These are phyloP conservation scores for Hemileccinum rubropunctum DNA, from an alignment of 768 basidiomycete species.

Conservation along the genomic window DNA sequence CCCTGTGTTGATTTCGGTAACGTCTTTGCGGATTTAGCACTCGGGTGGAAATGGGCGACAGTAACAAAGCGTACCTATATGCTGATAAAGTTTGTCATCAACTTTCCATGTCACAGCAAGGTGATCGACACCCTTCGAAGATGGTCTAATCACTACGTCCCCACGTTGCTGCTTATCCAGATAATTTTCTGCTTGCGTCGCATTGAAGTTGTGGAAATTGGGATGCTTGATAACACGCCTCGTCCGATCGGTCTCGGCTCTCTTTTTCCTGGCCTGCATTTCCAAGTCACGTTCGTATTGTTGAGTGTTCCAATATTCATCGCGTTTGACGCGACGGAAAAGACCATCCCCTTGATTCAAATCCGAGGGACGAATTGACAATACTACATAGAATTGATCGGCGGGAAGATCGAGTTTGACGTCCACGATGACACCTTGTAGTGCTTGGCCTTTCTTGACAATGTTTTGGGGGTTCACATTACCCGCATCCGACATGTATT, in stretches of 20 bases:
- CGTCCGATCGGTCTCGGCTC: constrained; percentile 74
- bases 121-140: constrained; percentile 90
- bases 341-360: constrained; percentile 58
- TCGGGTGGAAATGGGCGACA: not conserved
- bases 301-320: constrained; percentile 64
- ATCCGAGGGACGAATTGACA: constrained; percentile 69
- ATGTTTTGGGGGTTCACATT: constrained; percentile 42
- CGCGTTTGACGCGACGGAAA: constrained; percentile 57
- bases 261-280: constrained; percentile 76
- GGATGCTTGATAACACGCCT: constrained; percentile 95
- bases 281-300: constrained; percentile 68
- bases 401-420: constrained; percentile 60
- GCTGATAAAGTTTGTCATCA: constrained; percentile 92
- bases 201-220: constrained; percentile 95
- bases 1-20: constrained; percentile 77
- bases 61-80: constrained; percentile 66
- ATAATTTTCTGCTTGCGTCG: constrained; percentile 83
- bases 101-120: constrained; percentile 99
- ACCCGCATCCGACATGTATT: constrained; percentile 54
- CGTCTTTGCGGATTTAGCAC: constrained; percentile 48
- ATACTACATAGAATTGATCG: constrained; percentile 65
- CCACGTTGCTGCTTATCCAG: constrained; percentile 90
- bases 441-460: constrained; percentile 75
- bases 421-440: constrained; percentile 76
- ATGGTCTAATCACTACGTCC: constrained; percentile 94